phyloP scores from a whole-genome alignment of 306 rosid species.

The Myrica gale region DNA sequence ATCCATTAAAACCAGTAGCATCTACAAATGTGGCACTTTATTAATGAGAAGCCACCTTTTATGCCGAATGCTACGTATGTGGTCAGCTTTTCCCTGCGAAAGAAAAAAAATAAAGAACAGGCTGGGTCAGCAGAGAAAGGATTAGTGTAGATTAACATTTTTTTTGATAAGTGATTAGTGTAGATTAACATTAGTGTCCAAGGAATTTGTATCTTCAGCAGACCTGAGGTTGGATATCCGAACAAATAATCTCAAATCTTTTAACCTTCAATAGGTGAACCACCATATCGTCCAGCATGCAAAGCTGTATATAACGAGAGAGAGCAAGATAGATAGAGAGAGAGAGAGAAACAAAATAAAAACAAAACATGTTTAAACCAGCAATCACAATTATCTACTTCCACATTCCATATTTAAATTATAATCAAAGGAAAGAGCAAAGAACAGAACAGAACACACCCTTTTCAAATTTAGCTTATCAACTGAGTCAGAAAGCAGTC shows the following conservation, averaged over 20 bases:
- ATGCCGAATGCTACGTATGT: conserved; percentile 31
- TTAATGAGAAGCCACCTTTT: conserved; percentile 56
- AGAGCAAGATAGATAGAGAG: conserved; percentile 5
- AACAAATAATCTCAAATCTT: conserved; percentile 55
- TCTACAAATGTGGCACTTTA: conserved; percentile 14
- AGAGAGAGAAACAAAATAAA: conserved; percentile 16
- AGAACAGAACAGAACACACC: conserved; percentile 38
- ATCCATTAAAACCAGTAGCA: conserved; percentile 19
- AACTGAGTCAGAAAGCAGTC: conserved; percentile 57
- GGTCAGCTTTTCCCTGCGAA: conserved; percentile 41
- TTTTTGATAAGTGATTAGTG: no score
- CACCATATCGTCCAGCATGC: conserved; percentile 63
- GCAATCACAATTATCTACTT: conserved; percentile 11
- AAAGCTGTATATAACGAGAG: conserved; percentile 47
- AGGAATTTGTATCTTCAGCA: conserved; percentile 33
- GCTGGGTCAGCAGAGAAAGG: conserved; percentile 23
- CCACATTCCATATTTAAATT: conserved; percentile 14
- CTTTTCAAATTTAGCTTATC: conserved; percentile 49
- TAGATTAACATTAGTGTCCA: conserved; percentile 17
- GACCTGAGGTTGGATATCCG: conserved; percentile 77
- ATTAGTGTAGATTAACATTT: conserved; percentile 16
- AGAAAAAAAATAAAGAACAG: conserved; percentile 30
- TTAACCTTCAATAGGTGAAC: conserved; percentile 51
- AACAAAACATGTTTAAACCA: conserved; percentile 13
- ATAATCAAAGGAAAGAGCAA: background rate